Conservation (phyloP, 2,329 filamentous ascomycete genomes). For the Metarhizium rileyi region DNA sequence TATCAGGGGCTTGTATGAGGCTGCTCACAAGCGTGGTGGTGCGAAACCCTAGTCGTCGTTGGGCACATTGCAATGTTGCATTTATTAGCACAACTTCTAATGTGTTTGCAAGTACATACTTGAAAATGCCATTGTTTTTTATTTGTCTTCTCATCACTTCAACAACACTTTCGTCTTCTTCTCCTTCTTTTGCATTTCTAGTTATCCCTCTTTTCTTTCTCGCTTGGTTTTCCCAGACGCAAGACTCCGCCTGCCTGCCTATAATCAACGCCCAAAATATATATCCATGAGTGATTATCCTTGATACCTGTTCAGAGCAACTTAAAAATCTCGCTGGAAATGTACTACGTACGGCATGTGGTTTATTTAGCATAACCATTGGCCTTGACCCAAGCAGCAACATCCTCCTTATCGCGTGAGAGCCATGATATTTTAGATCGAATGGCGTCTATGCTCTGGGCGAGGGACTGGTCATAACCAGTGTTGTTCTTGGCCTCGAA, state of each 20-base stretch:
- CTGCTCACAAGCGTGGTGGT: slow-evolving; percentile 28
- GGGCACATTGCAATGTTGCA: too few species aligned
- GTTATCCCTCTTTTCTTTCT: not conserved
- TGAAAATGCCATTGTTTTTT: not conserved
- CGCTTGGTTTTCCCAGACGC: not conserved
- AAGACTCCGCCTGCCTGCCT: not conserved
- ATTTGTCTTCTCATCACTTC: not conserved
- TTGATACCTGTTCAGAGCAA: too few species aligned
- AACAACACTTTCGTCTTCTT: too few species aligned
- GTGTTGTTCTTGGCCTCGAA: slow-evolving; percentile 74
- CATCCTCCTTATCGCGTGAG: slow-evolving; percentile 15
- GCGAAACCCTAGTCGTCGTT: not conserved
- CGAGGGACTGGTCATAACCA: slow-evolving; percentile 76
- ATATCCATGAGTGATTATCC: too few species aligned
- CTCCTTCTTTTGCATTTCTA: not conserved
- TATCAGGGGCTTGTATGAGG: slow-evolving; percentile 49
- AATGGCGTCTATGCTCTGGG: slow-evolving; percentile 81
- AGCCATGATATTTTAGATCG: slow-evolving; percentile 54
- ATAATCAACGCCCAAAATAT: too few species aligned
- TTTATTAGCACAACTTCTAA: too few species aligned
- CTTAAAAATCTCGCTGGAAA: too few species aligned
- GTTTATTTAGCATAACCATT: slow-evolving; percentile 12
- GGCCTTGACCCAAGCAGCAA: slow-evolving; percentile 15
- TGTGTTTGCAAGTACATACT: not conserved
- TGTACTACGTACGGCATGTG: not conserved